Base-by-base conservation (phyloP, 1,284 basidiomycete genomes). In the Gomphus bonarii region DNA sequence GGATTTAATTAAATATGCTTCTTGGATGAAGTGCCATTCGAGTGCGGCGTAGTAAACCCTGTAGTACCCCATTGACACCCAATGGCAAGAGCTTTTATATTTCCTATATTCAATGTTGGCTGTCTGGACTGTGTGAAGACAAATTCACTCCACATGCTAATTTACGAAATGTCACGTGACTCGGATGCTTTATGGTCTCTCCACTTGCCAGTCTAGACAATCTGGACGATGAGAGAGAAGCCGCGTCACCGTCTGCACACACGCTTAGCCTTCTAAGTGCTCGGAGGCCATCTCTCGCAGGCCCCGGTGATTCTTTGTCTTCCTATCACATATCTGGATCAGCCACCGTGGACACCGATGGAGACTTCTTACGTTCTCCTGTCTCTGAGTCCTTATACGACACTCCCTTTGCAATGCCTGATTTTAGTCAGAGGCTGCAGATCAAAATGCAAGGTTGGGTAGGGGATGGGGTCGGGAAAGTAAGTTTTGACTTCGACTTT, bases 391-490 rank as follows among this genome's bases (percentile, higher is more conserved):
- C 14, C n/a, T 18, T 43, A 16, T 22, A 42, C 43, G 36, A 30
- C 14, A 33, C 18, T 18, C 56, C 55, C 9, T 20, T 22, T 14
- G 18, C n/a, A 12, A 53, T n/a, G 56, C 49, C 56, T 42, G 56
- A 80, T 63, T 76, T 86, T 62, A 71, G 72, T 56, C 69, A 74
- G 49, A 80, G 74, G 59, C 65, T 86, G 55, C 76, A 84, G 65
- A 88, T 90, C 61, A 82, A 87, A 63, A 87, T 91, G 81, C 85
- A 85, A 65, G 75, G 74, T 25, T 72, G 88, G 33, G 81, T 91
- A 14, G 87, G 88, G 3, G 87, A 88, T 68, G 88, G 87, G 35
- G 84, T 90, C 2, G 86, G 88, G 9, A 91, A 90, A 67, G 87
- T 89, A 60, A 68, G 84, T 74, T 18, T 36, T 14, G n/a, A 25